These are phyloP conservation scores for Kregervanrija pseudodelftensis DNA, from an alignment of 805 yeast genomes.

Conservation along the genomic window DNA sequence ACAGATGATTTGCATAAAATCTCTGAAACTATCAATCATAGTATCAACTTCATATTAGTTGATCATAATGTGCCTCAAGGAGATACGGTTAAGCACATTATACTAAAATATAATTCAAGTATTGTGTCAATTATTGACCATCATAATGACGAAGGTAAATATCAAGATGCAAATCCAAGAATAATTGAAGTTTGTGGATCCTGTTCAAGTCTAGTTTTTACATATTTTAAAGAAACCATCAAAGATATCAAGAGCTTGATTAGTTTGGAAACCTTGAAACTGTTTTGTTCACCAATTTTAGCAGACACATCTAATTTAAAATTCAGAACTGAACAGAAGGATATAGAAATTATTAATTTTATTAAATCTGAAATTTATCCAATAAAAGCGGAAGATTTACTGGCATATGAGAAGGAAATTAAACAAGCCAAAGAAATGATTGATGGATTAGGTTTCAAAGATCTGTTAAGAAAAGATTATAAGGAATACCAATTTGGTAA, in stretches of 20 bases:
- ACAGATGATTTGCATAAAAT: constrained; percentile 51
- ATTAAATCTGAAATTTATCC: constrained; percentile 23
- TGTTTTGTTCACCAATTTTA: constrained; percentile 57
- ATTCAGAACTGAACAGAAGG: constrained; percentile 56
- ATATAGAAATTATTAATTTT: constrained; percentile 35
- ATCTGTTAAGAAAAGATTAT: constrained; percentile 76
- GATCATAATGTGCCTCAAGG: constrained; percentile 77
- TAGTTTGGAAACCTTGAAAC: constrained; percentile 24
- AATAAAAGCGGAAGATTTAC: not conserved
- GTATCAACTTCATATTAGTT: constrained; percentile 51
- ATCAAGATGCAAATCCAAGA: constrained; percentile 49
- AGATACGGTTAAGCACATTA: constrained; percentile 26
- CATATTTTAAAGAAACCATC: constrained; percentile 29
- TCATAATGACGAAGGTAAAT: constrained; percentile 64
- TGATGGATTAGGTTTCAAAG: constrained; percentile 48
- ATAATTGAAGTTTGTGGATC: constrained; percentile 63
- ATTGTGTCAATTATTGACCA: constrained; percentile 75
- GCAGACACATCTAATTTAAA: constrained; percentile 70
- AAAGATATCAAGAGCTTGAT: constrained; percentile 10
- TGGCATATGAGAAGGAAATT: not conserved
- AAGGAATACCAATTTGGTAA: constrained; percentile 51
- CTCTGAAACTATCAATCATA: constrained; percentile 8
- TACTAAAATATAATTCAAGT: constrained; percentile 19
- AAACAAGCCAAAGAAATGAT: constrained; percentile 22
- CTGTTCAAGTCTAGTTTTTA: constrained; percentile 68